These are phyloP conservation scores for Phaseolus coccineus DNA, from an alignment of 331 rosid species.

Conservation along the genomic window DNA sequence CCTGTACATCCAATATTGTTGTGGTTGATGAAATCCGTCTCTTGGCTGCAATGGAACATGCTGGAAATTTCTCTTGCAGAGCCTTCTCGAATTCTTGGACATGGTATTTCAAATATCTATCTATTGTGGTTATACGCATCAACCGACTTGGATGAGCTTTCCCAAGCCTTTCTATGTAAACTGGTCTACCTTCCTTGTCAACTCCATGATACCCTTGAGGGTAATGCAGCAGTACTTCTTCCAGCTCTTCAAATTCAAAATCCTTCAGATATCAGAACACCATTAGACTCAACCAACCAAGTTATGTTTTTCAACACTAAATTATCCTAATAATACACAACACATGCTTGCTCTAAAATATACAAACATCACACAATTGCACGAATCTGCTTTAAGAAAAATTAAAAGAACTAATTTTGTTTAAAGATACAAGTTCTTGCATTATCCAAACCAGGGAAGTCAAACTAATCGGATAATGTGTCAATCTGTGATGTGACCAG, in stretches of 20 bases:
- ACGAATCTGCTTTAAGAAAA: background rate
- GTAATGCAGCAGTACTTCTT: slow-evolving; percentile 89
- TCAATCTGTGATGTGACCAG: background rate
- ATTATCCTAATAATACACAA: slow-evolving; percentile 9
- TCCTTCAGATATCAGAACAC: slow-evolving; percentile 53
- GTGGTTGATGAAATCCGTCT: slow-evolving; percentile 80
- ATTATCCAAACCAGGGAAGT: background rate
- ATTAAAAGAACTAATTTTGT: background rate
- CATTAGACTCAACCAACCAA: slow-evolving; percentile 31
- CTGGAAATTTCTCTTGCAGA: slow-evolving; percentile 76
- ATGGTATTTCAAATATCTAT: slow-evolving; percentile 86
- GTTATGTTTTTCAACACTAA: background rate
- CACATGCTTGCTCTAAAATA: slow-evolving; percentile 24
- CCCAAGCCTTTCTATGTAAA: slow-evolving; percentile 93
- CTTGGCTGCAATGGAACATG: slow-evolving; percentile 90
- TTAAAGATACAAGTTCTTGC: background rate
- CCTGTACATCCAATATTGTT: slow-evolving; percentile 89
- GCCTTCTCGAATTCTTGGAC: slow-evolving; percentile 92
- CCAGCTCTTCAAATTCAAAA: slow-evolving; percentile 90
- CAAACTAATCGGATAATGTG: background rate
- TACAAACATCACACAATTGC: background rate
- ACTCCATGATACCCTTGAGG: slow-evolving; percentile 86
- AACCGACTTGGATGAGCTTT: slow-evolving; percentile 89
- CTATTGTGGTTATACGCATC: slow-evolving; percentile 79
- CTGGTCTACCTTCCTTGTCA: slow-evolving; percentile 92